These are phyloP conservation scores for Pseudozyma hubeiensis DNA, from an alignment of 1,284 basidiomycete species.

Conservation along the genomic window DNA sequence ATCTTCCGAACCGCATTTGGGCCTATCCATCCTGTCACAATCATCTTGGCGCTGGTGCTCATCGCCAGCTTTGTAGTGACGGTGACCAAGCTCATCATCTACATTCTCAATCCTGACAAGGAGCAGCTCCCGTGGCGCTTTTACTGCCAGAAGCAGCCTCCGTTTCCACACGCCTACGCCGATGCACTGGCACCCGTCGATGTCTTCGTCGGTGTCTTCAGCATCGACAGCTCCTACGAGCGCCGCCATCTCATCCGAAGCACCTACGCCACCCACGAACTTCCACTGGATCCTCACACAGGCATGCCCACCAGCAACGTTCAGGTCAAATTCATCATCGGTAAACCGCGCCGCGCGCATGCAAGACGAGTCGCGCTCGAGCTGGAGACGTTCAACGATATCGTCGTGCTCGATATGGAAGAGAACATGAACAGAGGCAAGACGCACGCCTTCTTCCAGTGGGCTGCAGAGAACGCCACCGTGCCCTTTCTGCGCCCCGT, in stretches of 20 bases:
- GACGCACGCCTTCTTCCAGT: conserved; percentile 82
- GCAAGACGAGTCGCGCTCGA: conserved; percentile 85
- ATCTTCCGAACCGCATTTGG: conserved; percentile 51
- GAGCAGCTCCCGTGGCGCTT: conserved; percentile 91
- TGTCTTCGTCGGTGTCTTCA: conserved; percentile 90
- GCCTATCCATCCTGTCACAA: conserved; percentile 54
- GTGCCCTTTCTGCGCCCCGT: conserved; percentile 75
- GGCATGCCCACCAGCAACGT: conserved; percentile 75
- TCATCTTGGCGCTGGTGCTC: conserved; percentile 52
- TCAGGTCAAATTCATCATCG: conserved; percentile 89
- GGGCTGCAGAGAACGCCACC: conserved; percentile 90
- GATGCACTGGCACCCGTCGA: conserved; percentile 87
- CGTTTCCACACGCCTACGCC: conserved; percentile 70
- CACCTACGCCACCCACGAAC: conserved; percentile 83
- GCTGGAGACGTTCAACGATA: conserved; percentile 91
- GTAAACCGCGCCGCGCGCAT: conserved; percentile 82
- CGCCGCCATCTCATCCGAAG: conserved; percentile 88
- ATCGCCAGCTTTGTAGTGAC: conserved; percentile 56
- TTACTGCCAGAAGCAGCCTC: conserved; percentile 78
- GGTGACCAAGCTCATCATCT: conserved; percentile 75
- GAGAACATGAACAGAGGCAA: conserved; percentile 96
- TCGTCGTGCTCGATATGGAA: conserved; percentile 82
- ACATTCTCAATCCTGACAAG: conserved; percentile 95
- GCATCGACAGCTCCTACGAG: conserved; percentile 80
- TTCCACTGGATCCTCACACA: conserved; percentile 63